Conservation (phyloP, 768 basidiomycete genomes). For the Auricularia cornea region DNA sequence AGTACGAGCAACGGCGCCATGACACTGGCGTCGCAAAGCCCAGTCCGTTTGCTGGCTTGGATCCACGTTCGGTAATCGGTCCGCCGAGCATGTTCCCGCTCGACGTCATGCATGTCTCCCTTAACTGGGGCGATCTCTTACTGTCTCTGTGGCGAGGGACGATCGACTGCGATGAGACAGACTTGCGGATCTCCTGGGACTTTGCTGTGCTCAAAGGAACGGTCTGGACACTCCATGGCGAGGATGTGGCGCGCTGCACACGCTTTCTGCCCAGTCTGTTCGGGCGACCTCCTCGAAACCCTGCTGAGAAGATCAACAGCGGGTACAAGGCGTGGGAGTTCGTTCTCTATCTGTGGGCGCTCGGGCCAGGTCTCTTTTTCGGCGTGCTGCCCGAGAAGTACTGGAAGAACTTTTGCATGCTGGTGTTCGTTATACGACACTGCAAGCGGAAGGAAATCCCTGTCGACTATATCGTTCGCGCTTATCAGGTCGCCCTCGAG, state of each 20-base stretch:
- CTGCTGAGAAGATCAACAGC: constrained; percentile 30
- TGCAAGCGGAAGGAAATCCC: background rate
- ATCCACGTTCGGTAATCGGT: constrained; percentile 9
- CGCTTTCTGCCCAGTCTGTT: constrained; percentile 33
- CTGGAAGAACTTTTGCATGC: constrained; percentile 14
- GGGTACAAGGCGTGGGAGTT: constrained; percentile 23
- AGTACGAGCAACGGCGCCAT: background rate
- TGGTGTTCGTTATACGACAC: background rate
- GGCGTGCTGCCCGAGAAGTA: constrained; percentile 19
- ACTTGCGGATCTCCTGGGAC: constrained; percentile 17
- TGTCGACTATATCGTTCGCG: background rate
- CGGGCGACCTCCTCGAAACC: constrained; percentile 33
- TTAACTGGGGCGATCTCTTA: constrained; percentile 20
- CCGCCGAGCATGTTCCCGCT: constrained; percentile 1
- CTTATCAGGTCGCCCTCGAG: background rate
- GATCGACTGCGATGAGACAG: constrained; percentile 1
- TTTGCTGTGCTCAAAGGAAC: constrained; percentile 23
- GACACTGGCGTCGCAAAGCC: background rate
- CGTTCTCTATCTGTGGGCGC: constrained; percentile 19
- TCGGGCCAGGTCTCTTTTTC: constrained; percentile 25
- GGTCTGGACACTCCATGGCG: constrained; percentile 31
- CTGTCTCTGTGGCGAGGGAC: constrained; percentile 12
- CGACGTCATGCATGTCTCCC: constrained; percentile 10
- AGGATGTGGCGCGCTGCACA: constrained; percentile 20
- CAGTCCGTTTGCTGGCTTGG: constrained; percentile 5